These are phyloP conservation scores for Alternaria consortialis DNA, from an alignment of 2,329 filamentous ascomycete species.

Conservation along the genomic window DNA sequence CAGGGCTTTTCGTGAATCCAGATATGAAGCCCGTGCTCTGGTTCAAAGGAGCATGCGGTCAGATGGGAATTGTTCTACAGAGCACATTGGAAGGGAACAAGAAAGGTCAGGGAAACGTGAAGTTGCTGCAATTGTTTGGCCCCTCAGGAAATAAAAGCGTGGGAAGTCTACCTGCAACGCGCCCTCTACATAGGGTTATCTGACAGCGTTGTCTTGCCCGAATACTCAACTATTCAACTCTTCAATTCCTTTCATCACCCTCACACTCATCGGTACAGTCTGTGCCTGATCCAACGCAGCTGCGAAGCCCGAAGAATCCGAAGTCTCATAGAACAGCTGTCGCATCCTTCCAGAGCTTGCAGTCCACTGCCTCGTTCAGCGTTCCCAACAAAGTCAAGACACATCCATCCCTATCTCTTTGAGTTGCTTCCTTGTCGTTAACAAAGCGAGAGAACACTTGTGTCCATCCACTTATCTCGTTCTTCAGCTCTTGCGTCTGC, in stretches of 20 bases:
- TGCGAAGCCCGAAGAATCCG: background rate
- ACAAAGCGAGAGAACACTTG: too few species aligned
- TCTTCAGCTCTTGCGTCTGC: too few species aligned
- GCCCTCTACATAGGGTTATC: background rate
- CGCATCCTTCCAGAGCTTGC: background rate
- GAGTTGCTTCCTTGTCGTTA: too few species aligned
- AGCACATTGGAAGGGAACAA: slow-evolving; percentile 16
- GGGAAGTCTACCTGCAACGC: background rate
- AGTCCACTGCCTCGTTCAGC: background rate
- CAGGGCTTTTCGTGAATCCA: slow-evolving; percentile 16
- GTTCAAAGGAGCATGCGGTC: slow-evolving; percentile 10
- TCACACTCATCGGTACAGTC: background rate
- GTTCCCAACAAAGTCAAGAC: too few species aligned
- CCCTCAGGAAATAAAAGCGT: background rate
- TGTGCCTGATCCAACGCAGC: background rate
- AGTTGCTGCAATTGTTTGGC: slow-evolving; percentile 5
- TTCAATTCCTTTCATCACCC: slow-evolving; percentile 5
- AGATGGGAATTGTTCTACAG: background rate
- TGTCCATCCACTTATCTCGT: too few species aligned
- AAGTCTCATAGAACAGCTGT: slow-evolving; percentile 4
- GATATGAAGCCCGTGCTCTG: background rate
- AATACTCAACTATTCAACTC: background rate
- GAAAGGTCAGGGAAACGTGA: slow-evolving; percentile 10
- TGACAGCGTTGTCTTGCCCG: background rate
- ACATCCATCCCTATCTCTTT: too few species aligned